phyloP scores from a whole-genome alignment of 306 rosid species.

The Vigna trinervia region DNA sequence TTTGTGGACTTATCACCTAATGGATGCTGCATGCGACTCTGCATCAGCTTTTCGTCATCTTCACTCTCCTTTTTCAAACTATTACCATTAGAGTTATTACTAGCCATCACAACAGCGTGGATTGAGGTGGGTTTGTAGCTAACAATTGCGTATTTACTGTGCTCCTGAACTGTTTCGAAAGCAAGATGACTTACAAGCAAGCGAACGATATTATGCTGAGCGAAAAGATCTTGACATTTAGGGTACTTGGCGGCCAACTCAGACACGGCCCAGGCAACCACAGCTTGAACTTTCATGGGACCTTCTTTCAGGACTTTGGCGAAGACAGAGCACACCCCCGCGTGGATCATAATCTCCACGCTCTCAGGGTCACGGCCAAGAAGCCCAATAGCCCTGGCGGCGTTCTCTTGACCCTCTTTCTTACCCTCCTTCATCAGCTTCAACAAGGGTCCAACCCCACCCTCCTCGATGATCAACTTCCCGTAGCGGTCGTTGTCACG shows the following conservation, averaged over 20 bases:
- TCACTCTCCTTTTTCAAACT: constrained; percentile 36
- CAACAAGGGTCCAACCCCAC: constrained; percentile 76
- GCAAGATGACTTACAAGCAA: constrained; percentile 84
- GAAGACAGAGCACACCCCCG: constrained; percentile 74
- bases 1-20: constrained; percentile 50
- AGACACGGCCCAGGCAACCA: constrained; percentile 81
- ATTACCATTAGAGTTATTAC: constrained; percentile 46
- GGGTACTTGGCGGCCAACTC: constrained; percentile 72
- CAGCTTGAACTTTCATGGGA: constrained; percentile 81
- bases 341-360: constrained; percentile 71
- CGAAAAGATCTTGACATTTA: constrained; percentile 77
- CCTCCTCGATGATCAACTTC: constrained; percentile 80
- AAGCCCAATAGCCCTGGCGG: constrained; percentile 76
- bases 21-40: constrained; percentile 56
- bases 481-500: constrained; percentile 79
- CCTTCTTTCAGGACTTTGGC: constrained; percentile 82
- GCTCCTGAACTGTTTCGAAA: constrained; percentile 82
- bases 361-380: constrained; percentile 82
- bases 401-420: constrained; percentile 79
- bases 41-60: constrained; percentile 53
- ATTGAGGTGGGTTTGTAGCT: constrained; percentile 63
- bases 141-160: constrained; percentile 67
- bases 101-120: constrained; percentile 75
- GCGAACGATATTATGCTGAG: constrained; percentile 73
- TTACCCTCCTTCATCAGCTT: constrained; percentile 78